A percentile compares a stretch with the other conserved stretches of the same genome.
Evolutionary conservation across 2,329 filamentous ascomycete species (phyloP).

Genomic region (Cladophialophora yegresii): DNA sequence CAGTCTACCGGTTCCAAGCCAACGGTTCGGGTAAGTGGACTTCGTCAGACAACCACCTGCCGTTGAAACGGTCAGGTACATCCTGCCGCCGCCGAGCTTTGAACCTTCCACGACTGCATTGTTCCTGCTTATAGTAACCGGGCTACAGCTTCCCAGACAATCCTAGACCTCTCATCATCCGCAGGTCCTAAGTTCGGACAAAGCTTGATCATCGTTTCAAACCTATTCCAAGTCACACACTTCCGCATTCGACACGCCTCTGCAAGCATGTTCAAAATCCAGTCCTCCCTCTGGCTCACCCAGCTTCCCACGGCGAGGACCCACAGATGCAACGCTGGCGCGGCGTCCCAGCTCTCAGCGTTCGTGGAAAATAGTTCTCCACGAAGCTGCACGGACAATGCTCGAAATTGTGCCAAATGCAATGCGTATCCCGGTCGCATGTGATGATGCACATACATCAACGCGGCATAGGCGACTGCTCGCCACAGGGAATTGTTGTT

Average conservation of each 20-base stretch:
- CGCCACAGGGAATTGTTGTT: constrained; percentile 5
- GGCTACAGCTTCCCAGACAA: constrained; percentile 5
- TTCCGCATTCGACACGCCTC: constrained; percentile 11
- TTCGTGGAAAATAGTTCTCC: constrained; percentile 5
- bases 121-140: neutral
- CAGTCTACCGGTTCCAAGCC: neutral
- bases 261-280: constrained; percentile 9
- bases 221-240: constrained; percentile 4
- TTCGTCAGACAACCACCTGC: neutral
- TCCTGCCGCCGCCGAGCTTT: neutral
- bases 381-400: constrained; percentile 13
- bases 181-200: neutral
- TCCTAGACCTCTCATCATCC: constrained; percentile 12
- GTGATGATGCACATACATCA: constrained; percentile 24
- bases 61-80: neutral
- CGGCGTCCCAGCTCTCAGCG: neutral
- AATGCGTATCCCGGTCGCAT: constrained; percentile 11
- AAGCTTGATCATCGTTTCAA: neutral
- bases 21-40: neutral
- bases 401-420: constrained; percentile 8
- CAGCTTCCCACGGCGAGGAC: constrained; percentile 13
- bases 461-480: constrained; percentile 12
- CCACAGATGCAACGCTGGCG: constrained; percentile 16
- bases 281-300: constrained; percentile 14
- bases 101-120: neutral